Base-by-base conservation (phyloP, 2,329 filamentous ascomycete genomes). In the Xylariaceae sp. region DNA sequence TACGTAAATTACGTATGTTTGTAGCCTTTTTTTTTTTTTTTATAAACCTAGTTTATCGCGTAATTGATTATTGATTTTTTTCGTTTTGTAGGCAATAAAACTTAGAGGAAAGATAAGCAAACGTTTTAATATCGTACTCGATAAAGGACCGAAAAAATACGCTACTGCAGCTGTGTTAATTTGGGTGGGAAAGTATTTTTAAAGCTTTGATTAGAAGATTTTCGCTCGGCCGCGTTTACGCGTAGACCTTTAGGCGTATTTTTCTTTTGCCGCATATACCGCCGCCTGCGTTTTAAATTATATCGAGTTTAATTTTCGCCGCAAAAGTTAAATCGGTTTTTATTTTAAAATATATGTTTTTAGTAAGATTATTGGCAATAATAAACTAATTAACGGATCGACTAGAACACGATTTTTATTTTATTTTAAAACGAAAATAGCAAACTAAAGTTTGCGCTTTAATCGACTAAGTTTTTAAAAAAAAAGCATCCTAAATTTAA, bases 321-420 rank as follows among this genome's bases (percentile, higher is more conserved):
- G 16, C 9, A 18, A 33, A 23, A 37, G 8, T 21, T 4, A 47
- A 26, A 23, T 37, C 33, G 44, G 44, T 8, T 21, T 52, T 6
- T 40, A 45, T 15, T 52, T 45, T 26, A 52, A 40, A 30, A 40
- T 52, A 16, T 20, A 39, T n/a, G n/a, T n/a, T n/a, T n/a, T n/a
- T n/a, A n/a, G n/a, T n/a, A n/a, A n/a, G n/a, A n/a, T n/a, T n/a
- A n/a, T n/a, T n/a, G n/a, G n/a, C 15, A 16, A 32, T n/a, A 21
- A 15, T 6, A 11, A 20, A 15, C 49, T 52, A 26, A 52, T 23
- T n/a, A 23, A 11, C 35, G n/a, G n/a, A n/a, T n/a, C 39, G 24
- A n/a, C 18, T 29, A 52, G 40, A 29, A 52, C 24, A 45, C 33
- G 5, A 44, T 11, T 27, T n/a, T 52, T n/a, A 45, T 52, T 20